A percentile compares a stretch with the other conserved stretches of the same genome.
These are phyloP conservation scores for Talaromyces piceae DNA, from an alignment of 2,329 filamentous ascomycete species.

Conservation along the genomic window DNA sequence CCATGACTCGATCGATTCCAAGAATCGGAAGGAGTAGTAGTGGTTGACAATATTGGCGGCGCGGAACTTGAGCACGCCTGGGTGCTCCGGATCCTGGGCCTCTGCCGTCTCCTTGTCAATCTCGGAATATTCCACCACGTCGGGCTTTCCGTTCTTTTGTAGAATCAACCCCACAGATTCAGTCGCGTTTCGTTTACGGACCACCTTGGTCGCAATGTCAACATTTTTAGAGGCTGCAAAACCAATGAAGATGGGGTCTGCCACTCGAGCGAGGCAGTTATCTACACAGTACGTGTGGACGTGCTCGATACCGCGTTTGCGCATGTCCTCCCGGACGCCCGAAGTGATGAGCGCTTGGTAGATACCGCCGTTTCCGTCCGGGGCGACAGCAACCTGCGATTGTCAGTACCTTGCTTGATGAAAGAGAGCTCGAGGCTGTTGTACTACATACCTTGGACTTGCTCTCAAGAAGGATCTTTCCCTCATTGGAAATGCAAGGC, in stretches of 20 bases:
- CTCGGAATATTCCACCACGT: conserved; percentile 98
- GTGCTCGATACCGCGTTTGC: conserved; percentile 81
- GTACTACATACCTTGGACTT: conserved; percentile 60
- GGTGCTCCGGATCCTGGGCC: conserved; percentile 74
- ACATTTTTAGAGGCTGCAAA: conserved; percentile 83
- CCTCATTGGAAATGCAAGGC: conserved; percentile 94
- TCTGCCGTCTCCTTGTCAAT: conserved; percentile 85
- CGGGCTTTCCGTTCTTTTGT: conserved; percentile 89
- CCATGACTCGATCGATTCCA: conserved; percentile 85
- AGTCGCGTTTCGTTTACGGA: conserved; percentile 92
- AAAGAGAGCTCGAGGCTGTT: no score
- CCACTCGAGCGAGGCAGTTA: conserved; percentile 99
- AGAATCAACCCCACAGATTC: conserved; percentile 94
- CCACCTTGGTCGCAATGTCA: conserved; percentile 98
- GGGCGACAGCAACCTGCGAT: conserved; percentile 73
- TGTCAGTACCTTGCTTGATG: conserved; percentile 9
- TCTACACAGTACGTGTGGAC: conserved; percentile 98
- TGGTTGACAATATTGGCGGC: conserved; percentile 99
- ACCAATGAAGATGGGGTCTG: conserved; percentile 90
- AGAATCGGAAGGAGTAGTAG: conserved; percentile 94
- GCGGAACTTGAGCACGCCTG: conserved; percentile 82
- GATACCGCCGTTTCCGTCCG: conserved; percentile 93
- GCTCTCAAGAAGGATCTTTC: conserved; percentile 89
- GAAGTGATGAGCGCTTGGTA: conserved; percentile 83
- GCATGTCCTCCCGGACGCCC: conserved; percentile 79